Evolutionary conservation across 768 basidiomycete genomes (phyloP).

Genomic region (Termitomyces sp.): DNA sequence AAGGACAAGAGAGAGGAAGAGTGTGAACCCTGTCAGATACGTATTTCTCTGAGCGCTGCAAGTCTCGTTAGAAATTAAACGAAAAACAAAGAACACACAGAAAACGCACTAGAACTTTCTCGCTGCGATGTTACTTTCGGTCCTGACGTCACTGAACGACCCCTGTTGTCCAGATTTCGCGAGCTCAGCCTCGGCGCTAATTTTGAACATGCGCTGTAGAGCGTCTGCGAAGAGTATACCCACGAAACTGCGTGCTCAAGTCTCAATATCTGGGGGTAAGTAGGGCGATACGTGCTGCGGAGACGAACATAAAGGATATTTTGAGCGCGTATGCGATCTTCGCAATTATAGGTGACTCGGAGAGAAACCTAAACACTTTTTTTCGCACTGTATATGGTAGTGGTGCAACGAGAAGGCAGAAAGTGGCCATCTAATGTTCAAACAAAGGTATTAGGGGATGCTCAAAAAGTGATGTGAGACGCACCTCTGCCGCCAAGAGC

Average conservation of each 20-base stretch:
- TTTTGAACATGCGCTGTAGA: slow-evolving; percentile 86
- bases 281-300: slow-evolving; percentile 10
- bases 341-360: slow-evolving; percentile 64
- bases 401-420: slow-evolving; percentile 79
- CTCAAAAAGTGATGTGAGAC: slow-evolving; percentile 1
- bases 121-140: slow-evolving; percentile 86
- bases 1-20: slow-evolving; percentile 94
- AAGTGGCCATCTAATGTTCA: slow-evolving; percentile 62
- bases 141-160: slow-evolving; percentile 57
- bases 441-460: not conserved
- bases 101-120: slow-evolving; percentile 84
- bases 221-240: slow-evolving; percentile 88
- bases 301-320: slow-evolving; percentile 84
- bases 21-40: slow-evolving; percentile 88
- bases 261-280: not conserved
- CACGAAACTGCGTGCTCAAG: slow-evolving; percentile 54
- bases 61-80: not conserved
- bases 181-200: slow-evolving; percentile 64
- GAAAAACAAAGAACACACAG: not conserved
- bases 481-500: slow-evolving; percentile 71
- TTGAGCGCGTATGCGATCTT: slow-evolving; percentile 90
- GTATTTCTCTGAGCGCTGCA: slow-evolving; percentile 83
- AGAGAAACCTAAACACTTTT: slow-evolving; percentile 66
- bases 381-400: slow-evolving; percentile 76
- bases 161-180: slow-evolving; percentile 47